These are phyloP conservation scores for Rhodotorula paludigena DNA, from an alignment of 768 basidiomycete genomes.

Conservation along the genomic window DNA sequence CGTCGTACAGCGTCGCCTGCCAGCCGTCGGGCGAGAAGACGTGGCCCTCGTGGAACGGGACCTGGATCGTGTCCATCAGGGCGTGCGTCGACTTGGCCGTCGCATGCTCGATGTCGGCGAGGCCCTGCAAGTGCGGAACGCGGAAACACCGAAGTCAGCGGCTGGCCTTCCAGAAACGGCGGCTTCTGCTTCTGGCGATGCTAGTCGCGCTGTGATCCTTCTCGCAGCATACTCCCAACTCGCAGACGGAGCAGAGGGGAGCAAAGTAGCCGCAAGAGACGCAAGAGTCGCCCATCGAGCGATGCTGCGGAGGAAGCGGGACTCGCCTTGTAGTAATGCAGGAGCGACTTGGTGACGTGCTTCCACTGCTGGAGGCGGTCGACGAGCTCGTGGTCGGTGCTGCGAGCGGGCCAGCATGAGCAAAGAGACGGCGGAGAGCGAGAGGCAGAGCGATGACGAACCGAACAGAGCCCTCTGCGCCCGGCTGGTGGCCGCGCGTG, in stretches of 20 bases:
- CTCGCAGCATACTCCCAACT: too few relatives aligned
- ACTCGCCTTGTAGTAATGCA: constrained; percentile 36
- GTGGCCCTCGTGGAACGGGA: constrained; percentile 41
- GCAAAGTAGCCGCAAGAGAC: too few relatives aligned
- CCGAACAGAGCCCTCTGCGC: constrained; percentile 18
- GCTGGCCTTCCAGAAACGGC: too few relatives aligned
- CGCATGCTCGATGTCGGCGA: constrained; percentile 32
- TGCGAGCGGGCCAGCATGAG: not conserved
- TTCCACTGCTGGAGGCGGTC: constrained; percentile 36
- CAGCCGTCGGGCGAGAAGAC: constrained; percentile 38
- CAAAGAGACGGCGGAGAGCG: too few relatives aligned
- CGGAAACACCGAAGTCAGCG: not conserved
- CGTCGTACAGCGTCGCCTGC: constrained; percentile 49
- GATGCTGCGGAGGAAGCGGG: not conserved
- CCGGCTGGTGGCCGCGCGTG: constrained; percentile 32
- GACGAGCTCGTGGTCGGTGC: constrained; percentile 30
- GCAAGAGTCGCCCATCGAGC: not conserved
- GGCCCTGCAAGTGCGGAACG: constrained; percentile 29
- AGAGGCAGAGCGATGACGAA: constrained; percentile 1
- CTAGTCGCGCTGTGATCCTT: too few relatives aligned
- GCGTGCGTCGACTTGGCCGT: constrained; percentile 29
- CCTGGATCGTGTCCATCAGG: constrained; percentile 36
- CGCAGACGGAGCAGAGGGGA: too few relatives aligned
- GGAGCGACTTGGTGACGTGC: constrained; percentile 35
- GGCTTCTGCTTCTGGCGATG: too few relatives aligned